Percentiles rank a stretch among this genome's conserved stretches.
Conservation (phyloP, 345 rosid species). For the Eucalyptus erythrocorys region DNA sequence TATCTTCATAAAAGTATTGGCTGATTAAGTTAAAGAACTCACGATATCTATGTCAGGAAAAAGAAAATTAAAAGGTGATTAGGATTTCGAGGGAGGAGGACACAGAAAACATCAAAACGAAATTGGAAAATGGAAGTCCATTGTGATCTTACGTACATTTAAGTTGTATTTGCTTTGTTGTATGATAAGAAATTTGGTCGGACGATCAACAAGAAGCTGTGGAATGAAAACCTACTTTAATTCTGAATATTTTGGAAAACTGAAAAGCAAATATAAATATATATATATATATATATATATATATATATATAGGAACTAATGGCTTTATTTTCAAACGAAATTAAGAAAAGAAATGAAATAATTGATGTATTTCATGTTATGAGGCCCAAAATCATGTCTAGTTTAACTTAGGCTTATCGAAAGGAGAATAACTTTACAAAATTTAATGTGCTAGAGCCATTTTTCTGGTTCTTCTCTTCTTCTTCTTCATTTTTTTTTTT, state of each 20-base stretch:
- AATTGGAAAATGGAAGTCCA: neutral
- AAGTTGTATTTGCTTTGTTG: neutral
- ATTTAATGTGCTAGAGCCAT: too few species aligned
- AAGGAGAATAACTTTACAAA: neutral
- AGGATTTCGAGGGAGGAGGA: neutral
- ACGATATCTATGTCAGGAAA: neutral
- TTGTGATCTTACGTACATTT: neutral
- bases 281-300: too few species aligned
- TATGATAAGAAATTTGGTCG: neutral
- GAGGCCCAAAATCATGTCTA: neutral
- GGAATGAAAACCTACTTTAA: neutral
- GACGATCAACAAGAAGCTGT: neutral
- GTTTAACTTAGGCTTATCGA: neutral
- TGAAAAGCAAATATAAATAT: neutral
- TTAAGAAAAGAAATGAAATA: neutral
- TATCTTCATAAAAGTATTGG: neutral
- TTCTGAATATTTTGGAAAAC: neutral
- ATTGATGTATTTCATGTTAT: neutral
- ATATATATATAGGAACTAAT: neutral
- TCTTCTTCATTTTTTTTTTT: too few species aligned
- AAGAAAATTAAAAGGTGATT: neutral
- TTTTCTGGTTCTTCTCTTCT: too few species aligned
- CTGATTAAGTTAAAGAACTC: neutral
- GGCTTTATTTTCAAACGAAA: neutral
- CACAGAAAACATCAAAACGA: neutral